These are phyloP conservation scores for Teratosphaeria nubilosa DNA, from an alignment of 2,329 filamentous ascomycete genomes.

Conservation along the genomic window DNA sequence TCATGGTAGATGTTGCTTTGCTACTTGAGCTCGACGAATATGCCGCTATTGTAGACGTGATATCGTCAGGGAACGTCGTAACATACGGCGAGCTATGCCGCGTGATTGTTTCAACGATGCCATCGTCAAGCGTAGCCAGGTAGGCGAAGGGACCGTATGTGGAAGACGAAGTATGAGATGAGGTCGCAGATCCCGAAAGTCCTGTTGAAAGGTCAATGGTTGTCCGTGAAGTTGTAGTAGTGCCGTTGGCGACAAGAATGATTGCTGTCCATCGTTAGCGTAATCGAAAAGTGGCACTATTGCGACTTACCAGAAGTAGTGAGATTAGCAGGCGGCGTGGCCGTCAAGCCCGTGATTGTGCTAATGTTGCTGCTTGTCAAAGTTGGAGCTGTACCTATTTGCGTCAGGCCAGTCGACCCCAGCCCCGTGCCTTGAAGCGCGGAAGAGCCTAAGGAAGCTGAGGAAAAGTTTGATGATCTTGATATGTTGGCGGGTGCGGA, in stretches of 20 bases:
- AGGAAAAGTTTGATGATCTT: not conserved
- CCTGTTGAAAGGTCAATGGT: conserved; percentile 6
- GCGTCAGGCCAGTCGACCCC: conserved; percentile 1
- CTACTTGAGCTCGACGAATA: conserved; percentile 4
- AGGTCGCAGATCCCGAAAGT: not conserved
- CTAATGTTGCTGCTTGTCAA: not conserved
- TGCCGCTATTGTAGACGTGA: conserved; percentile 14
- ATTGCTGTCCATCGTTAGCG: conserved; percentile 12
- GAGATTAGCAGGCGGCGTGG: conserved; percentile 8
- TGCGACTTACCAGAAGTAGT: conserved; percentile 16
- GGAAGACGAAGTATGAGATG: not conserved
- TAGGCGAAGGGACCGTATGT: conserved; percentile 9
- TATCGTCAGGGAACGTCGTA: conserved; percentile 18
- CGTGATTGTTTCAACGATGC: conserved; percentile 15
- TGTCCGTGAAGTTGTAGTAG: conserved; percentile 12
- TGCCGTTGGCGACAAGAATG: conserved; percentile 10
- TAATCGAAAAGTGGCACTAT: not conserved
- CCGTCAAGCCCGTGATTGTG: conserved; percentile 2
- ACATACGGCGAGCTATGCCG: conserved; percentile 12
- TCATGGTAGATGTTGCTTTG: conserved; percentile 1
- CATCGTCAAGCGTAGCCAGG: conserved; percentile 17
- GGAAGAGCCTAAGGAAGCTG: not conserved
- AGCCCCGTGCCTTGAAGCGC: not conserved
- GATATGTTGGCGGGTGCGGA: not conserved
- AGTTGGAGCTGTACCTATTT: not conserved